Evolutionary conservation across 352 stramenopile species (phyloP), one percentile per base, ranked within the genome.

Genomic region (Blastocystis sp.): DNA sequence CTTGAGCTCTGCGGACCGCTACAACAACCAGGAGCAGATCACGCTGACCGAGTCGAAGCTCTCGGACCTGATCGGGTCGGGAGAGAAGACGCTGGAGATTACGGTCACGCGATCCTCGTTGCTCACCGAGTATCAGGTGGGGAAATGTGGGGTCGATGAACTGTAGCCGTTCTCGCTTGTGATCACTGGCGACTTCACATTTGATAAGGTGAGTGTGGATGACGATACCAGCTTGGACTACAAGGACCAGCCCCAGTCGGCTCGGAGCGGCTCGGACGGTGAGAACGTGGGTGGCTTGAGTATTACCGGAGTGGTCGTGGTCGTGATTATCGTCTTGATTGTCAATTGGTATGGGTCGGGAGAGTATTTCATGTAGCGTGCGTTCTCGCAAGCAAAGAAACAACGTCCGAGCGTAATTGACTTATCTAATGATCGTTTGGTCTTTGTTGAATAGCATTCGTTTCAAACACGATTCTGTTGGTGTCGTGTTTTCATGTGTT

Each of bases 161-260:
- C 32, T 49, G 21, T 29, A 79, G 46, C 69, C 69, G 4, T 46
- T 79, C 9, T 79, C 69, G 14, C 4, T 79, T 42, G 69, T 79
- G 24, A 48, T 79, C 11, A 79, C 69, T 29, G 69, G 69, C 6
- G 21, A 29, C 27, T 79, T 79, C 32, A 2, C 18, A 14, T 59
- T 79, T 40, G 69, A 79, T 42, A 11, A 27, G 14, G 53, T 79
- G 29, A 27, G 44, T 18, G 44, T 79, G 40, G 11, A 42, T 14
- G 69, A 79, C 40, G 69, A 79, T 59, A 79, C 46, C 1, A 48
- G 42, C 24, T n/a, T 27, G 29, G 53, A 79, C 32, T 42, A 72
- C 18, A 18, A 72, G 32, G 61, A 72, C 32, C 6, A 48, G 61
- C 61, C 61, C 3, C 14, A 24, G 4, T 48, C 24, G n/a, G 18